phyloP scores from a whole-genome alignment of 208 protist species.

The Trypanosoma grayi region DNA sequence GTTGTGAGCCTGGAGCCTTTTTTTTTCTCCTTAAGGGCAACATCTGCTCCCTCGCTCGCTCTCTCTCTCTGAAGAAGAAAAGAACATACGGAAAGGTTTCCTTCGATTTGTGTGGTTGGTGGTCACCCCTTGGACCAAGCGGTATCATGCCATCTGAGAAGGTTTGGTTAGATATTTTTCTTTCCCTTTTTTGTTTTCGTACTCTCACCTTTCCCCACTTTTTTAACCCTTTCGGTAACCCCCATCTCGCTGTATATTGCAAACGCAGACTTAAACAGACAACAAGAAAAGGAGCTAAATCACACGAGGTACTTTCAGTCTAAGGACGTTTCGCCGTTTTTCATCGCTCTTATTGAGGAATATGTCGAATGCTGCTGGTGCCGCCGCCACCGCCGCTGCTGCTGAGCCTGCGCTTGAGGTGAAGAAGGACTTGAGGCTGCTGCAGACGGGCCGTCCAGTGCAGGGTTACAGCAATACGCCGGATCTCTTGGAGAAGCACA shows the following conservation, averaged over 20 bases:
- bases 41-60: no score
- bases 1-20: no score
- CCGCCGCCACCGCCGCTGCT: not conserved
- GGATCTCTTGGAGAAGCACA: conserved; percentile 66
- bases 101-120: no score
- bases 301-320: no score
- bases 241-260: not conserved
- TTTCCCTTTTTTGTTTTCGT: not conserved
- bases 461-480: conserved; percentile 71
- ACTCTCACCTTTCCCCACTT: not conserved
- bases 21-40: no score
- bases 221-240: not conserved
- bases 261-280: not conserved
- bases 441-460: conserved; percentile 84
- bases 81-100: no score
- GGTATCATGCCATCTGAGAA: no score
- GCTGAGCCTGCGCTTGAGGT: conserved; percentile 42
- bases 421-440: conserved; percentile 70
- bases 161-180: not conserved
- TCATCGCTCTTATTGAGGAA: conserved; percentile 27
- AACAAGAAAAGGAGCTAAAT: conserved; percentile 20
- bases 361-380: conserved; percentile 33
- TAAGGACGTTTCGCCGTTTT: conserved; percentile 46
- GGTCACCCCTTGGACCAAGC: no score
- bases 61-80: no score